phyloP scores from a whole-genome alignment of 1,284 basidiomycete species.

The Vanrija sp. region DNA sequence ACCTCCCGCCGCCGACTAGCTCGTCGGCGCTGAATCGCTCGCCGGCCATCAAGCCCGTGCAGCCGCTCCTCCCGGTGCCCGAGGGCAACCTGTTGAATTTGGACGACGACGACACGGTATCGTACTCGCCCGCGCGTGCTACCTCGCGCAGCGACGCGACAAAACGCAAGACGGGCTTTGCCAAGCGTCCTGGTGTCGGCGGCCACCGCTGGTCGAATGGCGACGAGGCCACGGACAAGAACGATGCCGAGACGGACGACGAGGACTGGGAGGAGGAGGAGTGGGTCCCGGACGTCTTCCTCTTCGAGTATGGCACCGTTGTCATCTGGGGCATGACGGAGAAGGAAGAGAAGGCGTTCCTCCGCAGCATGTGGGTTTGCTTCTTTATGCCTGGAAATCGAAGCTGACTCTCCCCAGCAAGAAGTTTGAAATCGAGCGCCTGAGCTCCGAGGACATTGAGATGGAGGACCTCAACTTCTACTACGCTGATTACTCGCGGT shows the following conservation, averaged over 20 bases:
- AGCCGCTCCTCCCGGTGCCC: conserved; percentile 21
- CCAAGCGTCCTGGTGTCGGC: conserved; percentile 47
- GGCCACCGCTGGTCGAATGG: conserved; percentile 57
- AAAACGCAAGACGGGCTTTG: conserved; percentile 42
- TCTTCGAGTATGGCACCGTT: conserved; percentile 85
- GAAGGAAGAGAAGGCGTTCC: conserved; percentile 79
- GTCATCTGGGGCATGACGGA: conserved; percentile 98
- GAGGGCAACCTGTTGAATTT: conserved; percentile 46
- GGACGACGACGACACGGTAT: conserved; percentile 23
- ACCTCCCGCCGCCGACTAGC: conserved; percentile 39
- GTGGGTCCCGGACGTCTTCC: conserved; percentile 71
- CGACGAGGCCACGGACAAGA: conserved; percentile 42
- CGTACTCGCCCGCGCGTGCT: neutral
- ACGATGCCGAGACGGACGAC: conserved; percentile 31
- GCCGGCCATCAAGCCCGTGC: conserved; percentile 3
- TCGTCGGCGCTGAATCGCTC: conserved; percentile 2
- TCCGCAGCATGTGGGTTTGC: conserved; percentile 72
- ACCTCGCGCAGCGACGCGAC: conserved; percentile 4
- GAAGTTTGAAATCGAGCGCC: conserved; percentile 84
- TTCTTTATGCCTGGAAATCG: too few relatives aligned
- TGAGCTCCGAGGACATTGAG: conserved; percentile 78
- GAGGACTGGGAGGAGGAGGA: conserved; percentile 59
- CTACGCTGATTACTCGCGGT: conserved; percentile 93
- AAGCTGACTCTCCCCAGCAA: conserved; percentile 56
- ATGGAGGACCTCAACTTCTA: conserved; percentile 98